Evolutionary conservation across 805 yeast species (phyloP).

Genomic region (Sugiyamaella boreocaroliniensis): DNA sequence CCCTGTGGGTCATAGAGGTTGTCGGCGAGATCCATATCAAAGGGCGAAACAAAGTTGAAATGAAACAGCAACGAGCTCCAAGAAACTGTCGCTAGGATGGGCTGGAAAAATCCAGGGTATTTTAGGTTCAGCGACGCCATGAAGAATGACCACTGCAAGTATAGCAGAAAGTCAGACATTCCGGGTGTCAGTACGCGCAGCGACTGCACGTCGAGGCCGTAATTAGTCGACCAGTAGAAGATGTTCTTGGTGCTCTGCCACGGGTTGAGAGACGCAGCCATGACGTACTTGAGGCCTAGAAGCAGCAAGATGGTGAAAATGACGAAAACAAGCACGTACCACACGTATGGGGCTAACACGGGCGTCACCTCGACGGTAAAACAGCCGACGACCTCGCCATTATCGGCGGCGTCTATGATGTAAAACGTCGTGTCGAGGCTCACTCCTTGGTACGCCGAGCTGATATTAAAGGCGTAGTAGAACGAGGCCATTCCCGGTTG

Average conservation of each 20-base stretch:
- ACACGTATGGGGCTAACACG: slow-evolving; percentile 34
- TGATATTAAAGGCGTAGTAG: slow-evolving; percentile 13
- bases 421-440: slow-evolving; percentile 21
- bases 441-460: slow-evolving; percentile 19
- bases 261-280: slow-evolving; percentile 43
- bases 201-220: slow-evolving; percentile 51
- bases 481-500: slow-evolving; percentile 19
- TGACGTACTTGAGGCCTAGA: slow-evolving; percentile 31
- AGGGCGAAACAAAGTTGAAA: slow-evolving; percentile 15
- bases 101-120: slow-evolving; percentile 60
- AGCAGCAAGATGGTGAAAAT: slow-evolving; percentile 38
- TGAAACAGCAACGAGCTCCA: slow-evolving; percentile 51
- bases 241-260: slow-evolving; percentile 51
- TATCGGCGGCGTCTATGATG: slow-evolving; percentile 23
- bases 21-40: slow-evolving; percentile 6
- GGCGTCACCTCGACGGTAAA: slow-evolving; percentile 45
- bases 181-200: slow-evolving; percentile 49
- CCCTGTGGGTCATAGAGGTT: slow-evolving; percentile 10
- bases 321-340: slow-evolving; percentile 35
- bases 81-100: slow-evolving; percentile 42
- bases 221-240: slow-evolving; percentile 47
- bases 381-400: slow-evolving; percentile 40
- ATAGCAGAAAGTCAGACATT: slow-evolving; percentile 41
- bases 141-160: slow-evolving; percentile 55
- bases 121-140: slow-evolving; percentile 44